Percentiles rank a stretch among this genome's conserved stretches.
These are phyloP conservation scores for Microdochium bolleyi DNA, from an alignment of 2,329 filamentous ascomycete genomes.

Conservation along the genomic window DNA sequence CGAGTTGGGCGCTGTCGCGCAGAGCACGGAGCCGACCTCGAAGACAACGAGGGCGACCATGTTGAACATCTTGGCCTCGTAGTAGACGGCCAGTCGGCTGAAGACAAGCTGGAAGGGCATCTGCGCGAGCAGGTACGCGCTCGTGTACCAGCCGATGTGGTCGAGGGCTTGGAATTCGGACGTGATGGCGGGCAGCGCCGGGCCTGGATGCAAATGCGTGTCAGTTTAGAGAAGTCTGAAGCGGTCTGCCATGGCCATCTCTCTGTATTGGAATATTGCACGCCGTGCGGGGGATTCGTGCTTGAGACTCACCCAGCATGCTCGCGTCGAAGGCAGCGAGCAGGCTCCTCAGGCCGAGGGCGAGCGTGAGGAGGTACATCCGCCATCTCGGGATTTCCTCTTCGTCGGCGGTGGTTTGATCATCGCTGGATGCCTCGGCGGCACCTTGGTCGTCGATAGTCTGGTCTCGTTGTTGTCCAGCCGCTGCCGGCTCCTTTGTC, in stretches of 20 bases:
- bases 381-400: not conserved
- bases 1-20: constrained; percentile 37
- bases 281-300: no score
- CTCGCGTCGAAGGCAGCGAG: not conserved
- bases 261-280: no score
- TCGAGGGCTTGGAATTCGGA: constrained; percentile 7
- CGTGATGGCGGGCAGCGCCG: constrained; percentile 4
- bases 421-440: no score
- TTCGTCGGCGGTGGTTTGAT: not conserved
- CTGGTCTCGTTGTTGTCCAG: no score
- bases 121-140: constrained; percentile 16
- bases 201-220: not conserved
- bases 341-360: not conserved
- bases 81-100: constrained; percentile 9
- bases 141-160: constrained; percentile 8
- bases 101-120: constrained; percentile 21
- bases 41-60: constrained; percentile 26
- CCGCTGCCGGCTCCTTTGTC: no score
- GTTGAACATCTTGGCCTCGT: not conserved
- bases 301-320: not conserved
- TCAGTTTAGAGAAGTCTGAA: not conserved
- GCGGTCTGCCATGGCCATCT: no score
- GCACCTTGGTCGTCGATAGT: no score
- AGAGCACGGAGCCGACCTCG: constrained; percentile 46
- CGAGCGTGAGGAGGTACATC: not conserved